Evolutionary conservation across 331 rosid species (phyloP).

Genomic region (Quercus lobata): DNA sequence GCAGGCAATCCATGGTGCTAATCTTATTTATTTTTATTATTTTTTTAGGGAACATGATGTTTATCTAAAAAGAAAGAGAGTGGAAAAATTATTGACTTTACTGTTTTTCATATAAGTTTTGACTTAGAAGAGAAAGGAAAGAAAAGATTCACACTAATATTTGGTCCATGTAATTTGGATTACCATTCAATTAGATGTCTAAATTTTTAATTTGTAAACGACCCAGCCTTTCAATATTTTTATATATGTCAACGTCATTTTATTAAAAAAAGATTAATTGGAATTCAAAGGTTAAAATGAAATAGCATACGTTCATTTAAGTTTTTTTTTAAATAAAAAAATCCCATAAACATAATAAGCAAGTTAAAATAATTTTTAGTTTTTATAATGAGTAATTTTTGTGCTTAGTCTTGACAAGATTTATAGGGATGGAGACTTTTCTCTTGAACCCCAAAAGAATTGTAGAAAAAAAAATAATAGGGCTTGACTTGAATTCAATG

Average conservation of each 20-base stretch:
- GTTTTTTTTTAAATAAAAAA: no score
- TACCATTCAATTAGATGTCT: neutral
- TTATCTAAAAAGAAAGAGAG: no score
- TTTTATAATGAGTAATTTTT: neutral
- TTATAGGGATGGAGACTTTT: neutral
- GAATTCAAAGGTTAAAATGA: neutral
- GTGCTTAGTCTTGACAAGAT: neutral
- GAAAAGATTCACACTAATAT: no score
- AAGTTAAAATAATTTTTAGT: no score
- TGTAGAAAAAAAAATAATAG: no score
- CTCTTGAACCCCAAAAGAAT: neutral
- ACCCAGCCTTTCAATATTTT: neutral
- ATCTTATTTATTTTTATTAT: neutral
- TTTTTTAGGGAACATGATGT: no score
- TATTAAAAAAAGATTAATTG: neutral
- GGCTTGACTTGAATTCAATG: no score
- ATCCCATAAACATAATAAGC: neutral
- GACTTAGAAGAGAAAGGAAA: no score
- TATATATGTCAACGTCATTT: neutral
- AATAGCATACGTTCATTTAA: neutral
- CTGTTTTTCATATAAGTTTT: neutral
- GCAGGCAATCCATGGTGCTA: neutral
- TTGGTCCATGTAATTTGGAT: neutral
- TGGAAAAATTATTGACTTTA: neutral
- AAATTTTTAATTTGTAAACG: no score